These are phyloP conservation scores for Gypsophila paniculata DNA, from an alignment of 179 eudicot species.

Conservation along the genomic window DNA sequence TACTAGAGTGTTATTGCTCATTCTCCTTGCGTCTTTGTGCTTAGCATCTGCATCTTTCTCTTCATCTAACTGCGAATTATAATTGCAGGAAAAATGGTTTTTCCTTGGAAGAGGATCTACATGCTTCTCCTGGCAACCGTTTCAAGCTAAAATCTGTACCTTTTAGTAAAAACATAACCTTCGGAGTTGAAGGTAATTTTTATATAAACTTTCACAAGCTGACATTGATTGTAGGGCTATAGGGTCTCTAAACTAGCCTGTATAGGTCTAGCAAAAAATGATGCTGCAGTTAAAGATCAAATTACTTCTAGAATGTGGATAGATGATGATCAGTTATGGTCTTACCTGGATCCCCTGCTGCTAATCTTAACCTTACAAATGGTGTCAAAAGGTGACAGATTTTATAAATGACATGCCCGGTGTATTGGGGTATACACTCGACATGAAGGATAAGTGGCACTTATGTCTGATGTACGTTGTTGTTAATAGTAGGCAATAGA, in stretches of 20 bases:
- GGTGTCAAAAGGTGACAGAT: too few relatives aligned
- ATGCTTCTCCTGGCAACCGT: conserved; percentile 76
- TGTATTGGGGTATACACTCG: too few relatives aligned
- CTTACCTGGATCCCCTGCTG: too few relatives aligned
- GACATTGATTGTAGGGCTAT: neutral
- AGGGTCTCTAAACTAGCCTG: neutral
- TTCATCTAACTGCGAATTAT: conserved; percentile 19
- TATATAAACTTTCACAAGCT: conserved; percentile 1
- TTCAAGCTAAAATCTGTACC: conserved; percentile 79
- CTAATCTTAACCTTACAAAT: too few relatives aligned
- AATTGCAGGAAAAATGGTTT: conserved; percentile 86
- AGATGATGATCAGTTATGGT: too few relatives aligned
- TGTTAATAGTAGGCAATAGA: too few relatives aligned
- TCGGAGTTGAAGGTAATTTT: conserved; percentile 82
- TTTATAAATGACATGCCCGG: too few relatives aligned
- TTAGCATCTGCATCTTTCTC: neutral
- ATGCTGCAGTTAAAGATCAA: too few relatives aligned
- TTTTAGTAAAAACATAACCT: conserved; percentile 87
- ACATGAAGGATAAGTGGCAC: too few relatives aligned
- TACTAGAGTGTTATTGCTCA: neutral
- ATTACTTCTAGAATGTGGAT: too few relatives aligned
- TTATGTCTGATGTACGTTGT: too few relatives aligned
- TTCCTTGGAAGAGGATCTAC: conserved; percentile 68
- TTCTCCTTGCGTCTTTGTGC: neutral
- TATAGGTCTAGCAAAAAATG: neutral